Percentiles rank a stretch among this genome's conserved stretches.
phyloP scores from a whole-genome alignment of 2,329 filamentous ascomycete genomes.

The Cladosporium sp. region DNA sequence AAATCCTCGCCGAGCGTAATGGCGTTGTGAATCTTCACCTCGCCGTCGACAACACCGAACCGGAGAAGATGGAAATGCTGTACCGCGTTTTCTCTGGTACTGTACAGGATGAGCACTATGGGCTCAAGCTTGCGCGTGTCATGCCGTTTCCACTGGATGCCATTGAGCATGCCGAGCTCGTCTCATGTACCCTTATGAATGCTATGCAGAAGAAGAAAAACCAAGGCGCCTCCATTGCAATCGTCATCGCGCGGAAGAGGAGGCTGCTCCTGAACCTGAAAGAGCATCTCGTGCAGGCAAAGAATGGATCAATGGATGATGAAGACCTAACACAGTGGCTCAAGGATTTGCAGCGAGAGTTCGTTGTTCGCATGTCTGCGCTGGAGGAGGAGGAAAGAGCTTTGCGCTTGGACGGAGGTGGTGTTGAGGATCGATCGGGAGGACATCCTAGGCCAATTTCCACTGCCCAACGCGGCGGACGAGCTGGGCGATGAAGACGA shows the following conservation, averaged over 20 bases:
- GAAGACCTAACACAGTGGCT: slow-evolving; percentile 61
- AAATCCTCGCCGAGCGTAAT: slow-evolving; percentile 66
- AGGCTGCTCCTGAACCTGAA: slow-evolving; percentile 69
- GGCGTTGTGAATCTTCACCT: slow-evolving; percentile 83
- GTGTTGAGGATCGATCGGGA: no score
- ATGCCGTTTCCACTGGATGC: slow-evolving; percentile 66
- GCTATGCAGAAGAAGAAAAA: slow-evolving; percentile 48
- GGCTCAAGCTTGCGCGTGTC: slow-evolving; percentile 72
- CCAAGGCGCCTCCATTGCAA: slow-evolving; percentile 54
- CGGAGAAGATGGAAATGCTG: slow-evolving; percentile 73
- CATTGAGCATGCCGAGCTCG: slow-evolving; percentile 61
- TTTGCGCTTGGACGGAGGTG: background rate
- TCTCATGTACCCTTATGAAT: slow-evolving; percentile 58
- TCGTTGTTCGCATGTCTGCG: slow-evolving; percentile 64
- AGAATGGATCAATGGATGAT: slow-evolving; percentile 59
- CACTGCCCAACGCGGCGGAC: no score
- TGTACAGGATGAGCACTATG: slow-evolving; percentile 70
- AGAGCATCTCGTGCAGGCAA: slow-evolving; percentile 66
- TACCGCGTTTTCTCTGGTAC: slow-evolving; percentile 75
- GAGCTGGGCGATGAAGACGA: no score
- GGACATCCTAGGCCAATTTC: no score
- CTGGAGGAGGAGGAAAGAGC: slow-evolving; percentile 48
- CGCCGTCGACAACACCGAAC: slow-evolving; percentile 55
- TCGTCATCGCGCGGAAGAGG: slow-evolving; percentile 58
- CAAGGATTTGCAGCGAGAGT: slow-evolving; percentile 65